Percentiles rank a stretch among this genome's conserved stretches.
These are phyloP conservation scores for Alternaria alternata DNA, from an alignment of 2,329 filamentous ascomycete genomes.

Conservation along the genomic window DNA sequence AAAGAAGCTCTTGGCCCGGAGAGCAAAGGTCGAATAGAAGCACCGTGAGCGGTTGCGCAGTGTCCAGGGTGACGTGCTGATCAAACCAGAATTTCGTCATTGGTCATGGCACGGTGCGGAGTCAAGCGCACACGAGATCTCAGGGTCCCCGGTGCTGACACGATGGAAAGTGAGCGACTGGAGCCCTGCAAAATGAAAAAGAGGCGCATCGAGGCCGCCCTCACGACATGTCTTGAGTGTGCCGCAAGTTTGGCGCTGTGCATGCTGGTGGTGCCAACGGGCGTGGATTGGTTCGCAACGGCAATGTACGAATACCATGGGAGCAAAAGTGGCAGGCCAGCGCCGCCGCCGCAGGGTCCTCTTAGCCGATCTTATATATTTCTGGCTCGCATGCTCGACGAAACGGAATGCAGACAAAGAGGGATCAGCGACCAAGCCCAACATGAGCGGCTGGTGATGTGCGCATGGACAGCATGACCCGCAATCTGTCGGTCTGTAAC, in stretches of 20 bases:
- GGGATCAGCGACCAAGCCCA: slow-evolving; percentile 33
- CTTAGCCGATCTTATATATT: slow-evolving; percentile 35
- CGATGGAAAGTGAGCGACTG: neutral
- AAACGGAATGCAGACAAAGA: slow-evolving; percentile 19
- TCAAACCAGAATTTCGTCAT: slow-evolving; percentile 28
- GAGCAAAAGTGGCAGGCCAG: slow-evolving; percentile 20
- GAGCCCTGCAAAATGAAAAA: neutral
- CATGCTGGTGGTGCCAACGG: neutral
- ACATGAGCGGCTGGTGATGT: slow-evolving; percentile 21
- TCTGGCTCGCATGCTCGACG: slow-evolving; percentile 24
- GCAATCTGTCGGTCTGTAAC: slow-evolving; percentile 9
- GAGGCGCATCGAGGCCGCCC: neutral
- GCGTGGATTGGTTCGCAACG: slow-evolving; percentile 12
- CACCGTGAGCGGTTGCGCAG: slow-evolving; percentile 19
- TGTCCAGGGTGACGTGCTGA: slow-evolving; percentile 26
- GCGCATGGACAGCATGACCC: slow-evolving; percentile 25
- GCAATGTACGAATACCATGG: slow-evolving; percentile 7
- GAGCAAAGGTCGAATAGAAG: slow-evolving; percentile 20
- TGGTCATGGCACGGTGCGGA: slow-evolving; percentile 13
- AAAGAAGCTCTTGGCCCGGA: slow-evolving; percentile 21
- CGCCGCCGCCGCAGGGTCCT: slow-evolving; percentile 34
- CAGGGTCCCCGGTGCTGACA: neutral
- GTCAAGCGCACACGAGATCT: neutral
- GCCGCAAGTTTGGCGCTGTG: neutral
- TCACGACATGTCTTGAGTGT: neutral